Base-by-base conservation (phyloP, 1,284 basidiomycete genomes). In the Retiboletus flavoniger region DNA sequence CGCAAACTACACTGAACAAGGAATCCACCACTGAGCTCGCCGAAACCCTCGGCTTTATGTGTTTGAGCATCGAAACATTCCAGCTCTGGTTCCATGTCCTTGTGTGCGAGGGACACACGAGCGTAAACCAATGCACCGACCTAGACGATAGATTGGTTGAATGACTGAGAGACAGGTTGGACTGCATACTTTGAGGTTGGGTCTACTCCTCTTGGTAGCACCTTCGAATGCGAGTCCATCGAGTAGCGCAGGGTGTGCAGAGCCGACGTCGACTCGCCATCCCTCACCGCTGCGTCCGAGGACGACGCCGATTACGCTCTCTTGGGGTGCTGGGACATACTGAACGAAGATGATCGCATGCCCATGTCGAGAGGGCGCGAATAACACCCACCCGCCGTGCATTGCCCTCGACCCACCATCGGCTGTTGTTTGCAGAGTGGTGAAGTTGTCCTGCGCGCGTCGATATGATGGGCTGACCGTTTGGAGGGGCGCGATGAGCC, bases 31-130 rank as follows among this genome's bases (percentile, higher is more conserved):
- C 86, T 89, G 24, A 94, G 78, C 62, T 92, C 91, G 2, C 91
- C 92, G 61, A 89, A 93, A 0, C 89, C 92, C 58, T 88, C 87
- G 0, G 90, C 75, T 70, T 93, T 94, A 61, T 81, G 84, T 29
- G 89, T 91, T 61, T 92, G 87, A 4, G 89, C 89, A 65, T 93
- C 89, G 63, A 93, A 91, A 67, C 91, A 94, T 66, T 93, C 90
- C 5, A 94, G 74, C 63, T 94, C 91, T 2, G 91, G 91, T 50
- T 94, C 91, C 85, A 93, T 92, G 66, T 94, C 91, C 64, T 89
- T 91, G 64, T 93, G 89, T 14, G 92, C 91, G 24, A 93, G 73
- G 10, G 89, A 91, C 31, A 94, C 85, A 41, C 91, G 83, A 2
- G 89, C 90, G 69, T 93, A 94, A 2, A 94, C 78, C 38, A 93